Base-by-base conservation (phyloP, 108 stramenopile species). In the Schizochytrium sp. region DNA sequence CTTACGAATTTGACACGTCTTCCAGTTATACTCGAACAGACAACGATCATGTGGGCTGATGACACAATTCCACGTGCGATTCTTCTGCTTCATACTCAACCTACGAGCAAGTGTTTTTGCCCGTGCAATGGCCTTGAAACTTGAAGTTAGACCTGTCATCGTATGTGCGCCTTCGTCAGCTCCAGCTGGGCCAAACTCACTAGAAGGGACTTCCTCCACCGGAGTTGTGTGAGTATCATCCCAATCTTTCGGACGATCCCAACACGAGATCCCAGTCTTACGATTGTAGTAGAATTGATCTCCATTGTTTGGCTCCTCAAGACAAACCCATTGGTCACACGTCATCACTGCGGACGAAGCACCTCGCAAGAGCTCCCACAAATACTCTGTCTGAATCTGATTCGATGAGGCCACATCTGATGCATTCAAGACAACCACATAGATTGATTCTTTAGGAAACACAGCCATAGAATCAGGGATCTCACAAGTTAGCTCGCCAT, bases 11-110 rank as follows among this genome's bases (percentile, higher is more conserved):
- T 38, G 50, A 10, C 76, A 49, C 10, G 76, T 55, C 7, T 83
- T 53, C 76, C 76, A 83, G 28, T 83, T 83, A 40, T 19, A 83
- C 76, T 83, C 76, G n/a, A 83, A 83, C 8, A 83, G 53, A 28
- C 76, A 83, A 2, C 53, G 47, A 10, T 83, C 76, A 53, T 83
- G 76, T 53, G 76, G 76, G 53, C 50, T 55, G 2, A 83, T 40
- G 50, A 83, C 76, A 2, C 76, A 83, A 42, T 53, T 83, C 76
- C 76, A 83, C 2, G 38, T 83, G 0, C 76, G 76, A 1, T 83
- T 83, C 47, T 55, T 49, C 2, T 53, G 76, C 28, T 83, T 83
- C 76, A 55, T 55, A n/a, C 50, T 55, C 76, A 83, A 42, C 0
- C 28, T 10, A 10, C 53, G 47, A 10, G 53, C 76, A 7, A 83